phyloP scores from a whole-genome alignment of 768 basidiomycete species.

The Amanita polypyramis region DNA sequence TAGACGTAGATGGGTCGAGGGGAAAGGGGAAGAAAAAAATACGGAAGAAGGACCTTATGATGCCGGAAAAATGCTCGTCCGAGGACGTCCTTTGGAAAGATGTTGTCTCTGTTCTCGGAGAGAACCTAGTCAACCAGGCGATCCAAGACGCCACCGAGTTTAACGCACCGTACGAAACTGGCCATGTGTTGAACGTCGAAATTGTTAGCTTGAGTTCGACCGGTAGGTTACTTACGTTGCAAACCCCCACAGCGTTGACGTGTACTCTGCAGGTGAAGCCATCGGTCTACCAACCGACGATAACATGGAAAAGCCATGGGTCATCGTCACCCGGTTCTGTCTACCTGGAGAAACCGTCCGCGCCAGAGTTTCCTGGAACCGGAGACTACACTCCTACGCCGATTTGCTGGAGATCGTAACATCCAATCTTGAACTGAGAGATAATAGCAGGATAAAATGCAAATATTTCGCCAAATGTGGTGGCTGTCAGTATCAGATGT shows the following conservation, averaged over 20 bases:
- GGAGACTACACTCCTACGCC: constrained; percentile 63
- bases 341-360: constrained; percentile 77
- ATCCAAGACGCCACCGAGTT: constrained; percentile 40
- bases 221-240: constrained; percentile 29
- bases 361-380: constrained; percentile 61
- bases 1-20: constrained; percentile 6
- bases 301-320: constrained; percentile 56
- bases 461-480: constrained; percentile 84
- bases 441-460: constrained; percentile 58
- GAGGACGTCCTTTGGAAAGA: constrained; percentile 75
- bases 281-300: constrained; percentile 33
- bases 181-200: constrained; percentile 56
- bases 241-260: no score
- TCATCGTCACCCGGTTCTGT: constrained; percentile 72
- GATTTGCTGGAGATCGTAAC: constrained; percentile 58
- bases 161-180: constrained; percentile 47
- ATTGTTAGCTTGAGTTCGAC: constrained; percentile 55
- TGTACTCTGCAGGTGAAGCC: constrained; percentile 44
- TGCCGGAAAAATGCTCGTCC: constrained; percentile 55
- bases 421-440: constrained; percentile 57
- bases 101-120: constrained; percentile 55
- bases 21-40: constrained; percentile 15
- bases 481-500: constrained; percentile 95
- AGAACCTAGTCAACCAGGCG: constrained; percentile 39
- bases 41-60: constrained; percentile 26